phyloP scores from a whole-genome alignment of 2,329 filamentous ascomycete species.

The Pseudofabraea citricarpa region DNA sequence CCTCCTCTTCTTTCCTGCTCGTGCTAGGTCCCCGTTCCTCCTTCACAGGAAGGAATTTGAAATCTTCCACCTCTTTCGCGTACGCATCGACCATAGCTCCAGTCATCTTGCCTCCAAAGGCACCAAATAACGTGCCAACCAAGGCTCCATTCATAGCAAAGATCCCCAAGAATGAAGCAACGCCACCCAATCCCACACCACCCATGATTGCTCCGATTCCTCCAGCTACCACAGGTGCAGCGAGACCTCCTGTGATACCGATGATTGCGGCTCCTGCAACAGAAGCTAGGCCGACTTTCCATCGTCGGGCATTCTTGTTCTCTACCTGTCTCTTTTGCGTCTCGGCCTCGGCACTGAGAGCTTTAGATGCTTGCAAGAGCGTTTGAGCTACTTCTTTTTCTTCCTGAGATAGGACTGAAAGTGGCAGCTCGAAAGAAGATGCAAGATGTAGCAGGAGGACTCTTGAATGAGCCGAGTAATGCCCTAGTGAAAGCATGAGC shows the following conservation, averaged over 20 bases:
- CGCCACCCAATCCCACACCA: constrained; percentile 76
- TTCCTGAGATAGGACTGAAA: constrained; percentile 58
- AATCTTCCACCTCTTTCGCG: constrained; percentile 80
- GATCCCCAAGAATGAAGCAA: constrained; percentile 80
- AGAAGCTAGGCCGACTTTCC: constrained; percentile 85
- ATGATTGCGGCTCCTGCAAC: constrained; percentile 84
- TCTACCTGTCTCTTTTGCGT: constrained; percentile 66
- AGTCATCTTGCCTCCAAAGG: constrained; percentile 75
- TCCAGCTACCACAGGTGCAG: constrained; percentile 81
- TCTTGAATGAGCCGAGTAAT: constrained; percentile 71
- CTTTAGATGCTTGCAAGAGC: constrained; percentile 60
- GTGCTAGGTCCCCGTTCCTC: constrained; percentile 27
- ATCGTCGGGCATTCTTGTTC: constrained; percentile 64
- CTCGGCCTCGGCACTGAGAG: constrained; percentile 73
- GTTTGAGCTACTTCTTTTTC: constrained; percentile 74
- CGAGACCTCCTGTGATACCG: constrained; percentile 88
- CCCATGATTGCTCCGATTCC: constrained; percentile 82
- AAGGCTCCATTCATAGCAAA: constrained; percentile 82
- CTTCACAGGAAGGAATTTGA: constrained; percentile 69
- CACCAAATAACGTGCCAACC: constrained; percentile 83
- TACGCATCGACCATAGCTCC: constrained; percentile 86
- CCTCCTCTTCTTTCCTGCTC: constrained; percentile 20
- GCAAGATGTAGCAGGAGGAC: constrained; percentile 63
- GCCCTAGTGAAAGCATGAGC: constrained; percentile 65
- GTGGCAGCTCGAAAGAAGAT: constrained; percentile 59